Conservation (phyloP, 1,284 basidiomycete genomes). For the Cryptococcus hybrid region DNA sequence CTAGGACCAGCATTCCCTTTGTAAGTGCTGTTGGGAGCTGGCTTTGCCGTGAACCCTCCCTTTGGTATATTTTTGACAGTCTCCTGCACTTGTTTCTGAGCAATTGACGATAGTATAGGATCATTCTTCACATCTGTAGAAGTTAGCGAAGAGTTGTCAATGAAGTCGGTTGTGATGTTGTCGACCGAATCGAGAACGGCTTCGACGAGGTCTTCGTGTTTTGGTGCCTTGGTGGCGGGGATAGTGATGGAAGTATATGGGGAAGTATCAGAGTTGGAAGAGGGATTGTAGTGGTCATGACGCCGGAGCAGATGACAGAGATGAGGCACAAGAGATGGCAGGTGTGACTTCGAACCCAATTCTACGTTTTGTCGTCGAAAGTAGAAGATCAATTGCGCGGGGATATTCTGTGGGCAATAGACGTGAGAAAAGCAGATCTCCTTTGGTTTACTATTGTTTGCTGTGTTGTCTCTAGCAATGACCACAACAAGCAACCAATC, state of each 20-base stretch:
- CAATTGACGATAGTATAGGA: conserved; percentile 20
- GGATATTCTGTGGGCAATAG: too few species aligned
- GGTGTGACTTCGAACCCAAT: too few species aligned
- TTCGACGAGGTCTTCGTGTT: conserved; percentile 1
- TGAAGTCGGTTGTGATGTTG: background rate
- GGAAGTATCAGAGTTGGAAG: background rate
- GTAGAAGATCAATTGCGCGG: too few species aligned
- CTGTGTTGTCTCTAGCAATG: too few species aligned
- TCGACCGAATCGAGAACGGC: background rate
- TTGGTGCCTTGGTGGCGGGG: background rate
- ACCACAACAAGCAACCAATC: too few species aligned
- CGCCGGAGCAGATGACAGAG: background rate
- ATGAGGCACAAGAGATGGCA: too few species aligned
- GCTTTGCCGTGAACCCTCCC: conserved; percentile 26
- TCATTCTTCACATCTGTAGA: conserved; percentile 17
- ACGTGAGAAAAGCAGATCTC: too few species aligned
- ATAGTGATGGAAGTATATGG: background rate
- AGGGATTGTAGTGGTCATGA: background rate
- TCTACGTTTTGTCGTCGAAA: too few species aligned
- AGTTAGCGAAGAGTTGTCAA: conserved; percentile 11
- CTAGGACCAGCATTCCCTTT: conserved; percentile 24
- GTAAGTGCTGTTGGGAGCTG: conserved; percentile 19
- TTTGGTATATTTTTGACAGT: background rate
- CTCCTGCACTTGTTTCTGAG: conserved; percentile 1
- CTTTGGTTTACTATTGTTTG: too few species aligned